These are phyloP conservation scores for Neolentinus lepideus DNA, from an alignment of 1,284 basidiomycete genomes.

Conservation along the genomic window DNA sequence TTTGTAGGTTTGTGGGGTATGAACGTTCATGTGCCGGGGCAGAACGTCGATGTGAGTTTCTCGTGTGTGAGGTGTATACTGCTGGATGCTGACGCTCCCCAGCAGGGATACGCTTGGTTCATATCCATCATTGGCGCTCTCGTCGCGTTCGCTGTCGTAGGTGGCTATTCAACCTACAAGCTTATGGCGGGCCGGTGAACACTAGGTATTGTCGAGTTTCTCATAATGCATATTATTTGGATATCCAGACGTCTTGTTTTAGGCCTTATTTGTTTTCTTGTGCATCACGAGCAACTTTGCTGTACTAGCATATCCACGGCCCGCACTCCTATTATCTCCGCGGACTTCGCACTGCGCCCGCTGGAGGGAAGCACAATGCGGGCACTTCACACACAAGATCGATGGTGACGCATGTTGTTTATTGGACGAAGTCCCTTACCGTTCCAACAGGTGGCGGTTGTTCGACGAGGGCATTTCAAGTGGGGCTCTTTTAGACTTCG, in stretches of 20 bases:
- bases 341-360: too few relatives aligned
- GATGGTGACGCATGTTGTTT: too few relatives aligned
- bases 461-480: too few relatives aligned
- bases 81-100: too few relatives aligned
- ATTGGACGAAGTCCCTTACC: too few relatives aligned
- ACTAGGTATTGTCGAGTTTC: not conserved
- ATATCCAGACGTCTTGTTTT: too few relatives aligned
- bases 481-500: too few relatives aligned
- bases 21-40: conserved; percentile 90
- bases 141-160: conserved; percentile 71
- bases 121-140: conserved; percentile 76
- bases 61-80: conserved; percentile 17
- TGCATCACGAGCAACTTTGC: not conserved
- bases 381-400: too few relatives aligned
- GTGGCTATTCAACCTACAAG: conserved; percentile 78
- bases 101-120: conserved; percentile 72
- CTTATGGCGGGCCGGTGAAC: conserved; percentile 48
- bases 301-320: not conserved
- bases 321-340: too few relatives aligned
- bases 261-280: too few relatives aligned
- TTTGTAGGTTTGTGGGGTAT: conserved; percentile 76
- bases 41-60: conserved; percentile 43
- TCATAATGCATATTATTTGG: not conserved
- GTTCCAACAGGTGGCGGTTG: too few relatives aligned
- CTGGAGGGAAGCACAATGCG: too few relatives aligned